Evolutionary conservation across 768 basidiomycete species (phyloP).

Genomic region (Steccherinum ochraceum): DNA sequence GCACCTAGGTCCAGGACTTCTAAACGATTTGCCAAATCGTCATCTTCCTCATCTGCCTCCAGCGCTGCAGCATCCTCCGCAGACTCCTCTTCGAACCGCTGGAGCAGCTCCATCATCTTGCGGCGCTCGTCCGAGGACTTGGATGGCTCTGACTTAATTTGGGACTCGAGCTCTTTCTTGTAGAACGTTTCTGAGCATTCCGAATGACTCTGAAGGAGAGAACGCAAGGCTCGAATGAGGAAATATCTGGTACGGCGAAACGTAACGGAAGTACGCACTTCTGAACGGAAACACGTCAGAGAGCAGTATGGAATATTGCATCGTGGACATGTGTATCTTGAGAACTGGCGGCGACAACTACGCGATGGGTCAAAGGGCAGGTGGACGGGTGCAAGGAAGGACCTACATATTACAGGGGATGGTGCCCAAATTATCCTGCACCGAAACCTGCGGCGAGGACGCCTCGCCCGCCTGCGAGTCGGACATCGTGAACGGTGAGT

Average conservation of each 20-base stretch:
- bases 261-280: conserved; percentile 34
- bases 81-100: conserved; percentile 63
- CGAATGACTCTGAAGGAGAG: conserved; percentile 43
- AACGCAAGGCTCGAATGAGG: not conserved
- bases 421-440: conserved; percentile 11
- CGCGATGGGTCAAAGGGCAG: conserved; percentile 5
- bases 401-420: conserved; percentile 20
- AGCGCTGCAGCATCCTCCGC: conserved; percentile 29
- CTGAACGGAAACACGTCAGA: conserved; percentile 68
- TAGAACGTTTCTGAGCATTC: conserved; percentile 83
- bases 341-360: conserved; percentile 71
- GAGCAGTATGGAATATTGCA: conserved; percentile 84
- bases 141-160: conserved; percentile 51
- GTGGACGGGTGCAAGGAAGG: not conserved
- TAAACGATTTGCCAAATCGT: conserved; percentile 44
- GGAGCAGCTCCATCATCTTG: conserved; percentile 65
- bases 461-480: too few relatives aligned
- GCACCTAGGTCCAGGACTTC: conserved; percentile 56
- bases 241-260: not conserved
- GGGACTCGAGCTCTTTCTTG: conserved; percentile 61
- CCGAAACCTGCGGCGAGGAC: not conserved
- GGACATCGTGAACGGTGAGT: too few relatives aligned
- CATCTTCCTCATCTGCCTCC: conserved; percentile 26
- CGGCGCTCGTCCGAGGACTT: conserved; percentile 51
- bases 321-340: conserved; percentile 75